Base-by-base conservation (phyloP, 805 yeast species). In the Metschnikowia drakensbergensis region DNA sequence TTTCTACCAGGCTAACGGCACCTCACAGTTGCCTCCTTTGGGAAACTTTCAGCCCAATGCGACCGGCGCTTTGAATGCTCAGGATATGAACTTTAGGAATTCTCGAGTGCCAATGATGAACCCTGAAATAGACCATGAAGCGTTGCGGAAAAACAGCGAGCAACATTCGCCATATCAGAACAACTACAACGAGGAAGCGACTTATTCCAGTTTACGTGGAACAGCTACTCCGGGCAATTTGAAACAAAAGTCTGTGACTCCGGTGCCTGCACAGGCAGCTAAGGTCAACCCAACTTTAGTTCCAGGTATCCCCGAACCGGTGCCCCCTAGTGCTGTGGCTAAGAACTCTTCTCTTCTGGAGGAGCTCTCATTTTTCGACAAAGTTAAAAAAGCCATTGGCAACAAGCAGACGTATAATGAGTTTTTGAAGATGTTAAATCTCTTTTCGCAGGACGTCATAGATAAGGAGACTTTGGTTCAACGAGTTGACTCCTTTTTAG, bases 361-460 rank as follows among this genome's bases (percentile, higher is more conserved):
- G 60, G 99, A 94, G 66, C 81, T 94, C 34, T 77, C 83, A 6
- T 94, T 94, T 64, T 94, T 94, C 61, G 98, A 94, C 65, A 86
- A 84, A 62, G 96, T 88, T 31, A 92, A 92, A 70, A 88, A 86
- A 63, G 83, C 83, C 5, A 83, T 94, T 59, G 90, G 90, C 22
- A 89, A 88, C 65, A 91, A 89, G 63, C 96, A 86, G 65, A 80
- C 89, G 9, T 94, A 94, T 67, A 86, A 86, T 57, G 99, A 94
- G 70, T 94, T 94, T 65, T 74, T 94, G 64, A 95, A 95, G 65
- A 76, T 92, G 49, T 71, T 94, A 56, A 89, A 92, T 58, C 72
- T 94, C 58, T 94, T 82, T 61, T 86, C 96, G 2, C 96, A 91
- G 63, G 96, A 90, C 59, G 82, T 94, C 49, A 85, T 94, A 54